Percentiles rank a stretch among this genome's conserved stretches.
Evolutionary conservation across 2,329 filamentous ascomycete genomes (phyloP).

Genomic region (Zymoseptoria crescenta): DNA sequence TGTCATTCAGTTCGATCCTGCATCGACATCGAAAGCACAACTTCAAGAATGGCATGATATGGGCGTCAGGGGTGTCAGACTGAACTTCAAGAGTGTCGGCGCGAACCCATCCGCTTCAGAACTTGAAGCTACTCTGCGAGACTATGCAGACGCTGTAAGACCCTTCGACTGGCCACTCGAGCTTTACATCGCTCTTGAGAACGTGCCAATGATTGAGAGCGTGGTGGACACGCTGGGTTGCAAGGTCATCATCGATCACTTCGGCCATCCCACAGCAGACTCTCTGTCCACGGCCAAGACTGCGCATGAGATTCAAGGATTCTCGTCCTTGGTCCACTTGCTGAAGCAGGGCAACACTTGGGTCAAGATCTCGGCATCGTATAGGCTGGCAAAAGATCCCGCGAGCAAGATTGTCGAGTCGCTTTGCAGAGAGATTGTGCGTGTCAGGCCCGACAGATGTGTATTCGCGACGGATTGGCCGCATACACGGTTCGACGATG

Average conservation of each 20-base stretch:
- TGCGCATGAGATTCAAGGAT: constrained; percentile 43
- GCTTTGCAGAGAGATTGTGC: constrained; percentile 44
- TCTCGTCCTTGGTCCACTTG: constrained; percentile 42
- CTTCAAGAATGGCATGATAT: constrained; percentile 48
- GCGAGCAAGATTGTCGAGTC: constrained; percentile 32
- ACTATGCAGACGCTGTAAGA: constrained; percentile 45
- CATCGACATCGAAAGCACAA: constrained; percentile 30
- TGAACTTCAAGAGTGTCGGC: constrained; percentile 52
- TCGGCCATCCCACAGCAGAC: constrained; percentile 41
- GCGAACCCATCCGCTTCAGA: constrained; percentile 32
- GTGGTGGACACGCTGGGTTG: constrained; percentile 43
- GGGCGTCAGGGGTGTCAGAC: constrained; percentile 51
- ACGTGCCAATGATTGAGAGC: constrained; percentile 42
- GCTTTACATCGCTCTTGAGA: constrained; percentile 48
- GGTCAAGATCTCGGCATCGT: constrained; percentile 53
- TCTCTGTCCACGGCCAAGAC: constrained; percentile 25
- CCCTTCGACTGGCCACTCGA: constrained; percentile 51
- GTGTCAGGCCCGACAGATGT: constrained; percentile 38
- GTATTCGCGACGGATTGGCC: constrained; percentile 59
- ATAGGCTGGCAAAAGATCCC: constrained; percentile 41
- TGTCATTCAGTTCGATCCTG: constrained; percentile 50
- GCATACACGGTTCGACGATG: constrained; percentile 52
- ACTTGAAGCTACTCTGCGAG: constrained; percentile 37
- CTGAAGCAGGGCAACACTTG: constrained; percentile 44
- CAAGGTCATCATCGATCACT: constrained; percentile 53